Evolutionary conservation across 2,329 filamentous ascomycete species (phyloP).

Genomic region (Phaeoacremonium minimum): DNA sequence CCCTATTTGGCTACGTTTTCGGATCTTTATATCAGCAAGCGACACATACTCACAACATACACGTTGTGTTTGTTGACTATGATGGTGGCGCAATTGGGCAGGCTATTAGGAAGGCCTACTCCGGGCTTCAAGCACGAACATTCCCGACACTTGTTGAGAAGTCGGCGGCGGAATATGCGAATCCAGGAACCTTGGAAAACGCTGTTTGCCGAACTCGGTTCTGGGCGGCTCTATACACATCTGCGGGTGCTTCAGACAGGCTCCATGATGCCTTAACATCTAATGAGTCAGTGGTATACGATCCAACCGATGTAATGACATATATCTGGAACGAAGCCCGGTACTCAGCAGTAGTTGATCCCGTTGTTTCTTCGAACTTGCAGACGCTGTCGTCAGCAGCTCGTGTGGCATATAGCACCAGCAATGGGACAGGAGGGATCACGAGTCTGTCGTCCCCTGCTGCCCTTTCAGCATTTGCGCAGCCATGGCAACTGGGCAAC

Average conservation of each 20-base stretch:
- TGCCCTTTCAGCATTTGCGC: conserved; percentile 26
- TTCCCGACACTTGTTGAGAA: conserved; percentile 25
- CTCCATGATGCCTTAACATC: conserved; percentile 28
- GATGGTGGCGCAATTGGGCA: conserved; percentile 27
- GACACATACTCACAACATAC: conserved; percentile 24
- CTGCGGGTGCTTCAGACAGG: conserved; percentile 25
- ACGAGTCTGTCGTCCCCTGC: conserved; percentile 15
- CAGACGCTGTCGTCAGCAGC: conserved; percentile 25
- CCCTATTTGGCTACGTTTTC: conserved; percentile 27
- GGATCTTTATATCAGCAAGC: conserved; percentile 28
- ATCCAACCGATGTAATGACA: conserved; percentile 26
- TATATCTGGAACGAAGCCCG: conserved; percentile 40
- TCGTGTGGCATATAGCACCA: conserved; percentile 23
- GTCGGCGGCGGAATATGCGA: conserved; percentile 11
- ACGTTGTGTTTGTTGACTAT: conserved; percentile 30
- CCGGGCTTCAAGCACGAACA: conserved; percentile 15
- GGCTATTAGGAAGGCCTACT: conserved; percentile 24
- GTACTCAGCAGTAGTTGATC: conserved; percentile 31
- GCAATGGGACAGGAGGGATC: conserved; percentile 23
- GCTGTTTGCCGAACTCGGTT: conserved; percentile 27
- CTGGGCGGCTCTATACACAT: conserved; percentile 26
- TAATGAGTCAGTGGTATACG: conserved; percentile 23
- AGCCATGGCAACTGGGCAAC: conserved; percentile 28
- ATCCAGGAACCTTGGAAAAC: conserved; percentile 12
- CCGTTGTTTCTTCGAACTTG: conserved; percentile 23